These are phyloP conservation scores for Erodium maritimum DNA, from an alignment of 345 rosid genomes.

Conservation along the genomic window DNA sequence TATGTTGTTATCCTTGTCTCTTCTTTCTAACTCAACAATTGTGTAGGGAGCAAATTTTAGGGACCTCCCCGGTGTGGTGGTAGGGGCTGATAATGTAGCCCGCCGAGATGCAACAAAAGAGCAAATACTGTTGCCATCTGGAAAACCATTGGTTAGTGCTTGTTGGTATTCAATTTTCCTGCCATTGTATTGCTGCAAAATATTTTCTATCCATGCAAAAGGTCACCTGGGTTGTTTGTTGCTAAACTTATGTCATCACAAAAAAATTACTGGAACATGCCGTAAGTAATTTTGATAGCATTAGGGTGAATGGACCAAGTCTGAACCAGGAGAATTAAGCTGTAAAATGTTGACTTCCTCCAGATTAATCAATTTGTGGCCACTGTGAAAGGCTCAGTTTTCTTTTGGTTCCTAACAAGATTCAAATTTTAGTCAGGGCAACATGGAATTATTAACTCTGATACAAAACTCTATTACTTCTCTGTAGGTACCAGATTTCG, in stretches of 20 bases:
- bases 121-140: slow-evolving; percentile 55
- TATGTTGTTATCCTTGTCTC: slow-evolving; percentile 1
- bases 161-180: slow-evolving; percentile 1
- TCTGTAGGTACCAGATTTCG: slow-evolving; percentile 65
- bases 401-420: slow-evolving; percentile 1
- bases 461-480: slow-evolving; percentile 4
- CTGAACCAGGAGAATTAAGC: not conserved
- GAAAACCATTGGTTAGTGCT: slow-evolving; percentile 61
- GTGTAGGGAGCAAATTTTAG: slow-evolving; percentile 85
- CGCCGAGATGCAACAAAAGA: slow-evolving; percentile 43
- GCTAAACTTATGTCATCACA: not conserved
- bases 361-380: not conserved
- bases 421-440: not conserved
- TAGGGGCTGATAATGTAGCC: slow-evolving; percentile 55
- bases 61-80: slow-evolving; percentile 76
- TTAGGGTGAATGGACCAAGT: too few relatives aligned
- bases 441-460: slow-evolving; percentile 1
- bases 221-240: not conserved
- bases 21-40: slow-evolving; percentile 10
- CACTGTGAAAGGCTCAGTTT: not conserved
- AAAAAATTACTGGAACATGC: not conserved
- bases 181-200: not conserved
- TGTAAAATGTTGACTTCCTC: not conserved
- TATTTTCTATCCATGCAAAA: not conserved
- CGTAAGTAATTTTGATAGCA: not conserved